Conservation (phyloP, 768 basidiomycete species). For the Psilocybe sp. region DNA sequence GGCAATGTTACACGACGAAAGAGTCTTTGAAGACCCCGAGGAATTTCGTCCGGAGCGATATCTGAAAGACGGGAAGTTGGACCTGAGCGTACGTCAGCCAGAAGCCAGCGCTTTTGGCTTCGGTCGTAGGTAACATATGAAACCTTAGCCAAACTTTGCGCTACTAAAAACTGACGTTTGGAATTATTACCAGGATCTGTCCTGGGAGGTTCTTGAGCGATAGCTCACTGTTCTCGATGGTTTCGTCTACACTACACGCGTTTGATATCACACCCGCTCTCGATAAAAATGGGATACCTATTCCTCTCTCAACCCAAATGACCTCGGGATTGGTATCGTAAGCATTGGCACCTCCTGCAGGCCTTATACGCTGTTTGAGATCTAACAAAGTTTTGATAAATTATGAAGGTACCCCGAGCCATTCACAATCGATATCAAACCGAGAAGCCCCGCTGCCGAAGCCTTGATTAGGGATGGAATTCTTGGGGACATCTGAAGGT, state of each 20-base stretch:
- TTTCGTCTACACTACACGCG: conserved; percentile 19
- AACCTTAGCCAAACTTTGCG: no score
- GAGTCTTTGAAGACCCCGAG: conserved; percentile 34
- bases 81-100: conserved; percentile 21
- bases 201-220: conserved; percentile 22
- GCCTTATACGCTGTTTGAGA: no score
- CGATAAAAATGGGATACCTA: conserved; percentile 17
- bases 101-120: conserved; percentile 28
- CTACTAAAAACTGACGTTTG: not conserved
- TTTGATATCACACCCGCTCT: conserved; percentile 21
- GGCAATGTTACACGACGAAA: conserved; percentile 30
- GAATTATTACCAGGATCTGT: conserved; percentile 16
- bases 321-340: no score
- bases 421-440: no score
- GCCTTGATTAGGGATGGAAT: no score
- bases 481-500: no score
- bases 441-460: no score
- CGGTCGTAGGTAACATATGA: conserved; percentile 26
- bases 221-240: conserved; percentile 17
- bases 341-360: no score
- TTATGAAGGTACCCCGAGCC: no score
- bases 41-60: conserved; percentile 29
- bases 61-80: conserved; percentile 21
- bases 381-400: no score
- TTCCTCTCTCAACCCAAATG: not conserved